These are phyloP conservation scores for Kwoniella pini DNA, from an alignment of 768 basidiomycete species.

Conservation along the genomic window DNA sequence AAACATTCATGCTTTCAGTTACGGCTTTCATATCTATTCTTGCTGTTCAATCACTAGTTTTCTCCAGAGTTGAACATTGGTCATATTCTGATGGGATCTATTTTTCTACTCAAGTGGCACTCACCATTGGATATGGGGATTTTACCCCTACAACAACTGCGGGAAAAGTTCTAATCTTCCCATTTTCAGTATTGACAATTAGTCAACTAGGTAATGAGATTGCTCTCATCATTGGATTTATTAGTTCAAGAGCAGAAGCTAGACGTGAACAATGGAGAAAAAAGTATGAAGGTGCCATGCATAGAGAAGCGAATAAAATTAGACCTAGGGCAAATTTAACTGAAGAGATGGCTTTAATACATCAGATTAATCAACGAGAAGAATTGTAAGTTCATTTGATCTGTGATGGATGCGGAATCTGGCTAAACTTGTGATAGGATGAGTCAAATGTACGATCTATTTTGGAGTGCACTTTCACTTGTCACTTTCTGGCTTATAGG, in stretches of 20 bases:
- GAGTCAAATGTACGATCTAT: slow-evolving; percentile 49
- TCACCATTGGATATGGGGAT: slow-evolving; percentile 46
- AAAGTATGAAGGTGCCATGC: slow-evolving; percentile 43
- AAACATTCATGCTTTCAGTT: slow-evolving; percentile 47
- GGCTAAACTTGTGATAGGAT: slow-evolving; percentile 21
- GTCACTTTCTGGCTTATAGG: slow-evolving; percentile 53
- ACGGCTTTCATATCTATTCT: slow-evolving; percentile 42
- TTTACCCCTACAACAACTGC: slow-evolving; percentile 36
- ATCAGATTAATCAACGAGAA: slow-evolving; percentile 49
- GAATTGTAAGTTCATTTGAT: slow-evolving; percentile 37
- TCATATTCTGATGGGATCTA: slow-evolving; percentile 50
- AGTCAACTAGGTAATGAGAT: slow-evolving; percentile 51
- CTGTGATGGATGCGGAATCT: background rate
- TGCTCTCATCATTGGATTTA: slow-evolving; percentile 48
- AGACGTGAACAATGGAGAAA: slow-evolving; percentile 45
- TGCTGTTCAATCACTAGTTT: slow-evolving; percentile 51
- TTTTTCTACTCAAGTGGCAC: slow-evolving; percentile 23
- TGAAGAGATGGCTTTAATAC: slow-evolving; percentile 53
- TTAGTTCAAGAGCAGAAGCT: slow-evolving; percentile 33
- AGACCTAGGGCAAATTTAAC: slow-evolving; percentile 41
- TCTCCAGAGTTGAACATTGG: slow-evolving; percentile 53
- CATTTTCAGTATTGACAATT: slow-evolving; percentile 54
- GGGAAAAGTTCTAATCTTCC: slow-evolving; percentile 41
- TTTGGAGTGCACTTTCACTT: slow-evolving; percentile 43
- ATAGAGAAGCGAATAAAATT: slow-evolving; percentile 28